Base-by-base conservation (phyloP, 164 flowering plant genomes). In the Nelumbo lutea region DNA sequence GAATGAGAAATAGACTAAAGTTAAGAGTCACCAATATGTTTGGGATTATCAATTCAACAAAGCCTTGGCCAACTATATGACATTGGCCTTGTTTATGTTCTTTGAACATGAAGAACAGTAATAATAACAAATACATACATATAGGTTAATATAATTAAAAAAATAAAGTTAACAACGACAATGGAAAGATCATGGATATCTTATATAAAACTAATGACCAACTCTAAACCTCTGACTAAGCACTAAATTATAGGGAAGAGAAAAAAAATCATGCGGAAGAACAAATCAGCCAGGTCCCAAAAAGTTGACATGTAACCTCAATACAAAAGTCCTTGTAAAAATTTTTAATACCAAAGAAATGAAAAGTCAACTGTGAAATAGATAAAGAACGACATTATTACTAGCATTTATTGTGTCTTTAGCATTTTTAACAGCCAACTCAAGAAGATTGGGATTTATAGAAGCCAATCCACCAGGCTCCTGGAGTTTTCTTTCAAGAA, bases 401-500 rank as follows among this genome's bases (percentile, higher is more conserved):
- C 90, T 76, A 6, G 86, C 77, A 41, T 68, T 66, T 39, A 89
- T 81, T 7, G 96, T 82, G 46, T 83, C 79, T 77, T 91, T 88
- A 27, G 98, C 98, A 73, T 88, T 86, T 67, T 80, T 75, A 65
- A 93, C 91, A 43, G 98, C 98, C 59, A 75, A 68, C 67, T 93
- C 88, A 51, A 93, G 48, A 60, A 91, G 83, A 60, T 77, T 79
- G 5, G 96, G 96, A 47, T 91, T 78, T 6, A 93, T 71, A 65
- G 90, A 80, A 57, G 81, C 79, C 83, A 91, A 81, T 13, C 96
- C 98, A 73, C 80, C 76, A 50, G 98, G 97, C 10, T 86, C 90
- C 73, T 90, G 88, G 38, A 89, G 85, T 69, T 91, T 93, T 61
- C 98, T 81, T 53, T 93, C 87, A 2, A 93, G 84, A 72, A 93